phyloP scores from a whole-genome alignment of 768 basidiomycete genomes.

The Tylopilus subfusipes region DNA sequence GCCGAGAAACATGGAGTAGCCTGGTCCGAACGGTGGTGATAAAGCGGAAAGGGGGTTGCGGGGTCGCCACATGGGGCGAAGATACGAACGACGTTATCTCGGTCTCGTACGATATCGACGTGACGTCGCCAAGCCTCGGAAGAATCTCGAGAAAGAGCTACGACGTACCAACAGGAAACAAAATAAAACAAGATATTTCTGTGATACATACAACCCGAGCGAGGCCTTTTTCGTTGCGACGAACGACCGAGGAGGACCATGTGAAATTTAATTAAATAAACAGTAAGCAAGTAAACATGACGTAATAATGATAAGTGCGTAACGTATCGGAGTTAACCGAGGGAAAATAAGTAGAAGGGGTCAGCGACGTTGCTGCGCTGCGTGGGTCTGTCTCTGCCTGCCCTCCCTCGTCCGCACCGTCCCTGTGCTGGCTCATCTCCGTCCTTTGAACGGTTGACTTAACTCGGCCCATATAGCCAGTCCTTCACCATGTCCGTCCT shows the following conservation, averaged over 20 bases:
- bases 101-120: slow-evolving; percentile 6
- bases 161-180: background rate
- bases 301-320: slow-evolving; percentile 15
- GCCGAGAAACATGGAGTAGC: background rate
- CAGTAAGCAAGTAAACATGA: slow-evolving; percentile 2
- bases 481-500: slow-evolving; percentile 29
- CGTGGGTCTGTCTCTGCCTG: slow-evolving; percentile 15
- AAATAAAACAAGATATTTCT: background rate
- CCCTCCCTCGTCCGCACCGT: slow-evolving; percentile 8
- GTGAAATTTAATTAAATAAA: background rate
- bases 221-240: background rate
- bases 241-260: background rate
- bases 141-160: background rate
- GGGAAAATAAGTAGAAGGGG: slow-evolving; percentile 22
- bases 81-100: background rate
- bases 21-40: background rate
- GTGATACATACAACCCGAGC: no score
- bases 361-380: slow-evolving; percentile 9
- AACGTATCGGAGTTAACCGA: slow-evolving; percentile 22
- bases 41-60: background rate
- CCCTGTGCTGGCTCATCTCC: slow-evolving; percentile 25
- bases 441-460: slow-evolving; percentile 21
- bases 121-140: slow-evolving; percentile 1
- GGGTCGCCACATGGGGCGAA: slow-evolving; percentile 2
- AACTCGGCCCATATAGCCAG: background rate